These are phyloP conservation scores for Zasmidium cellare DNA, from an alignment of 2,329 filamentous ascomycete species.

Conservation along the genomic window DNA sequence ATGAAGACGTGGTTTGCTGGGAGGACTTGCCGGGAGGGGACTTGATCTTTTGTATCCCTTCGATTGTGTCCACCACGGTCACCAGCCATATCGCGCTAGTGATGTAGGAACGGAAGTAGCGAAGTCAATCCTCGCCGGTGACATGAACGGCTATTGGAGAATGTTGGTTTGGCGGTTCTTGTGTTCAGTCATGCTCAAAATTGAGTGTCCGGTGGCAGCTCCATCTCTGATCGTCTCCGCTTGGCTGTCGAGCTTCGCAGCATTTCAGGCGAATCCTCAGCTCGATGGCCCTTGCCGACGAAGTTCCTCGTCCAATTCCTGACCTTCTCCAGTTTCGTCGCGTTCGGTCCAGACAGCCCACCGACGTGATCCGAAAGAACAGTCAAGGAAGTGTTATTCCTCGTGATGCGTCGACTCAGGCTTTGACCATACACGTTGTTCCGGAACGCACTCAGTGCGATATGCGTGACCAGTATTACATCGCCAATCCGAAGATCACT, in stretches of 20 bases:
- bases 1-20: too few species aligned
- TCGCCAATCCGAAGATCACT: slow-evolving; percentile 66
- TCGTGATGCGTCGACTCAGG: slow-evolving; percentile 69
- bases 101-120: not conserved
- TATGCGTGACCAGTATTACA: slow-evolving; percentile 75
- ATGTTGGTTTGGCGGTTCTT: too few species aligned
- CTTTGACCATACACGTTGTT: slow-evolving; percentile 83
- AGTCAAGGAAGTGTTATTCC: slow-evolving; percentile 60
- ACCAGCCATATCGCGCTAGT: not conserved
- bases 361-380: slow-evolving; percentile 14
- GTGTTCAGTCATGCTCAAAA: not conserved
- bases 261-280: not conserved
- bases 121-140: too few species aligned
- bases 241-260: not conserved
- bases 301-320: slow-evolving; percentile 75
- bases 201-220: slow-evolving; percentile 8
- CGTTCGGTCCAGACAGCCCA: slow-evolving; percentile 59
- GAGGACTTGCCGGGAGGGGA: too few species aligned
- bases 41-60: too few species aligned
- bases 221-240: not conserved
- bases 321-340: slow-evolving; percentile 65
- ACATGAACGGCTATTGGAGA: too few species aligned
- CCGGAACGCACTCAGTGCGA: slow-evolving; percentile 74
- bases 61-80: too few species aligned
- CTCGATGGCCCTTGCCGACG: slow-evolving; percentile 46